Evolutionary conservation across 805 yeast genomes (phyloP).

Genomic region (Candida khao-thaluensis): DNA sequence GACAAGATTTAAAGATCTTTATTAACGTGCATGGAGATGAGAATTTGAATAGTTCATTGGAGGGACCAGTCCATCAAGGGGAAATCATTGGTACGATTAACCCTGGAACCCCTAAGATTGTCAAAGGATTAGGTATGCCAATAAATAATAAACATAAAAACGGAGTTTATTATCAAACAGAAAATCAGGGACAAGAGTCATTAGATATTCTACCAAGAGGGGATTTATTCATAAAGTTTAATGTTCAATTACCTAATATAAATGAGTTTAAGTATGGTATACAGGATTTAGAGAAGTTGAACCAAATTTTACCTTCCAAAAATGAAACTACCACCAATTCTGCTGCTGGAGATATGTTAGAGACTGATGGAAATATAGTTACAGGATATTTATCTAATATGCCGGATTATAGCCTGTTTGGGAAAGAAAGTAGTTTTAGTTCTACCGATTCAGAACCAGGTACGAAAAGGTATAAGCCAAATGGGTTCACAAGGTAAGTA

Average conservation of each 20-base stretch:
- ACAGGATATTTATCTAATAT: constrained; percentile 3
- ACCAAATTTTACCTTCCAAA: constrained; percentile 20
- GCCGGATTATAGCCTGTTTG: background rate
- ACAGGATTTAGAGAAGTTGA: constrained; percentile 21
- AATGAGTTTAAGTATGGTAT: constrained; percentile 24
- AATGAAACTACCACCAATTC: background rate
- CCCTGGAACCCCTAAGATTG: constrained; percentile 48
- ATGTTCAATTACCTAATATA: constrained; percentile 33
- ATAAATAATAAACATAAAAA: constrained; percentile 25
- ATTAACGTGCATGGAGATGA: constrained; percentile 37
- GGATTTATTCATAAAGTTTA: constrained; percentile 39
- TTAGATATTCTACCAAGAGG: constrained; percentile 26
- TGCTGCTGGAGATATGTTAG: too few species aligned
- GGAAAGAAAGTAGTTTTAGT: background rate
- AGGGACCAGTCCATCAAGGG: constrained; percentile 29
- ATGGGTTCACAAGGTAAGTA: too few species aligned
- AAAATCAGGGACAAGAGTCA: constrained; percentile 7
- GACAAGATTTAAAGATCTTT: constrained; percentile 27
- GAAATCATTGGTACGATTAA: constrained; percentile 53
- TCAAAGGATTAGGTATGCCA: constrained; percentile 65
- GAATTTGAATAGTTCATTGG: constrained; percentile 15
- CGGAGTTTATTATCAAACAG: constrained; percentile 27
- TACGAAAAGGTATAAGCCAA: background rate
- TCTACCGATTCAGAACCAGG: constrained; percentile 2
- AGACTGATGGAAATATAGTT: background rate